Conservation (phyloP, 1,139 yeast genomes). For the Scheffersomyces illinoinensis region DNA sequence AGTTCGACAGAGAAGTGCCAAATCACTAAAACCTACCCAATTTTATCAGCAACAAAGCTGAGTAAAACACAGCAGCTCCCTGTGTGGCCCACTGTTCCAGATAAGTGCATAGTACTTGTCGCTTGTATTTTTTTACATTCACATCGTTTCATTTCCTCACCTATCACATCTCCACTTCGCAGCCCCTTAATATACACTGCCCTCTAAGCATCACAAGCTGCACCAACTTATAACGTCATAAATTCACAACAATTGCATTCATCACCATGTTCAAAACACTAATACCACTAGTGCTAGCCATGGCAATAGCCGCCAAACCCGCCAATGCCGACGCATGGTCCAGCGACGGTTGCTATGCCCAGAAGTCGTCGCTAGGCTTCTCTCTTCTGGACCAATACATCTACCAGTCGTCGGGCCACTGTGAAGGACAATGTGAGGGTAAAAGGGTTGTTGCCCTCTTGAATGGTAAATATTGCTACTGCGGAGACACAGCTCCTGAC, state of each 20-base stretch:
- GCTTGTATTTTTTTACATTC: not conserved
- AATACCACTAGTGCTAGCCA: not conserved
- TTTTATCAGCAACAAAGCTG: not conserved
- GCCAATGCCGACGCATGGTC: slow-evolving; percentile 20
- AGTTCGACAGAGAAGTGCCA: not conserved
- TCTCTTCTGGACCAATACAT: slow-evolving; percentile 31
- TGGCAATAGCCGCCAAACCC: slow-evolving; percentile 4
- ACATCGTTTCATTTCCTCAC: not conserved
- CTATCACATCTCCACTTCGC: not conserved
- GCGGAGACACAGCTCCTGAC: slow-evolving; percentile 52
- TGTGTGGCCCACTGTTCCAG: not conserved
- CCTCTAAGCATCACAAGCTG: not conserved
- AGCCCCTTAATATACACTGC: not conserved
- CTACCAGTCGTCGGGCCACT: slow-evolving; percentile 55
- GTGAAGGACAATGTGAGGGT: slow-evolving; percentile 48
- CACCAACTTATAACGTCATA: not conserved
- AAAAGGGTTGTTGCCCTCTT: slow-evolving; percentile 53
- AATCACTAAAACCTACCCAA: not conserved
- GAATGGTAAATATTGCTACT: slow-evolving; percentile 58
- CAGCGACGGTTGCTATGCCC: slow-evolving; percentile 37
- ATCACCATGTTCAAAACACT: not conserved
- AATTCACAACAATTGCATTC: not conserved
- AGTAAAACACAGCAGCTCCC: not conserved
- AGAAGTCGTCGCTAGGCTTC: slow-evolving; percentile 22
- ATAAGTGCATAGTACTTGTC: not conserved